These are phyloP conservation scores for Phialophora verrucosa DNA, from an alignment of 2,329 filamentous ascomycete genomes.

Conservation along the genomic window DNA sequence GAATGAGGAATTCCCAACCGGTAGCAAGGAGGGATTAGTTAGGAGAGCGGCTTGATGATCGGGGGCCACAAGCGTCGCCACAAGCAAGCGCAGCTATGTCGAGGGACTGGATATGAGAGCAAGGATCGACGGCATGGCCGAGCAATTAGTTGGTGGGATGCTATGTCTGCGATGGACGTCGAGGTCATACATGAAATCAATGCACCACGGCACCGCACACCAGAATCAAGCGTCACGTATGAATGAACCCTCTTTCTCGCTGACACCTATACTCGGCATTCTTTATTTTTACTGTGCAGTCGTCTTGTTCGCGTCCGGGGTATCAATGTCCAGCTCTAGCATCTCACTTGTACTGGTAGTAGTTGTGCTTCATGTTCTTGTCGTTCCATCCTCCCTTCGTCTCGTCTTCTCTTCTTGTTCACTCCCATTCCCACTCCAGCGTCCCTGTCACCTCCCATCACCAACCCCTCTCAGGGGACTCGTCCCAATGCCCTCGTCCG, in stretches of 20 bases:
- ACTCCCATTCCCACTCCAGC: background rate
- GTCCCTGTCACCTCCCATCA: background rate
- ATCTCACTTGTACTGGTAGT: background rate
- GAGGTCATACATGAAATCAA: too few species aligned
- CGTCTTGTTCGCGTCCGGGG: background rate
- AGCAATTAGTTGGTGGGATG: too few species aligned
- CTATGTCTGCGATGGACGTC: too few species aligned
- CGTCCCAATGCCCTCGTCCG: conserved; percentile 44
- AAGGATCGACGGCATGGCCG: too few species aligned
- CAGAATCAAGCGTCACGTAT: background rate
- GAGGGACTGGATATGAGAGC: too few species aligned
- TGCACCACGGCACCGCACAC: background rate
- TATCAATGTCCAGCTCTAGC: background rate
- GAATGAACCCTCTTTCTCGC: background rate
- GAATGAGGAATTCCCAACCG: background rate
- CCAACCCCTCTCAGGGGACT: conserved; percentile 38
- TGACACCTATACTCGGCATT: background rate
- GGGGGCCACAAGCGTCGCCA: too few species aligned
- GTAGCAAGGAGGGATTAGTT: background rate
- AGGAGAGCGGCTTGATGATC: background rate
- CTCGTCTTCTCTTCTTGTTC: background rate
- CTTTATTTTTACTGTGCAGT: background rate
- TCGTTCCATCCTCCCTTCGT: background rate
- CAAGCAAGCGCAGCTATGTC: too few species aligned
- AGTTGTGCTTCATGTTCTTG: background rate